phyloP scores from a whole-genome alignment of 306 rosid genomes.

The Quercus variabilis region DNA sequence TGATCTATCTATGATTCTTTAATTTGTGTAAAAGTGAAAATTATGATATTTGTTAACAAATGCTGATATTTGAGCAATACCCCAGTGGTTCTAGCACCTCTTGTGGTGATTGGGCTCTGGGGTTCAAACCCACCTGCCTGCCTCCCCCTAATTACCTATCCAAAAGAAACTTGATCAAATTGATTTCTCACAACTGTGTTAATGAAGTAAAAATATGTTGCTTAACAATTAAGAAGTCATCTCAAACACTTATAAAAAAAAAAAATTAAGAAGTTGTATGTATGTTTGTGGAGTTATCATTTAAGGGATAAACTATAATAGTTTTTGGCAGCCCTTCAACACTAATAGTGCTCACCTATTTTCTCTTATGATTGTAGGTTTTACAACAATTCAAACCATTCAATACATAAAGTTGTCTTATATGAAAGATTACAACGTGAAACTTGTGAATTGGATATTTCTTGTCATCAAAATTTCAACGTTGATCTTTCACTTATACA shows the following conservation, averaged over 20 bases:
- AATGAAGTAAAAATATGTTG: background rate
- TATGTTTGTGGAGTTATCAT: background rate
- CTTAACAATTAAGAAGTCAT: conserved; percentile 12
- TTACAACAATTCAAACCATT: background rate
- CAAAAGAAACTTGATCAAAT: background rate
- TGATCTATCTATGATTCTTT: background rate
- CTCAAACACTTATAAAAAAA: too few species aligned
- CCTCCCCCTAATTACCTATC: too few species aligned
- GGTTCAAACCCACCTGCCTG: too few species aligned
- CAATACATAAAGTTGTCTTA: background rate
- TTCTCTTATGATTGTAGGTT: background rate
- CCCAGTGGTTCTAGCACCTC: too few species aligned
- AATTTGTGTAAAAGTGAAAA: background rate
- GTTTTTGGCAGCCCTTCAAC: background rate
- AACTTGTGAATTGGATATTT: background rate
- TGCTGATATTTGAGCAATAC: too few species aligned
- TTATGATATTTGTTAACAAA: background rate
- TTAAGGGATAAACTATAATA: background rate
- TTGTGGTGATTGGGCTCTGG: too few species aligned
- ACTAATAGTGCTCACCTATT: background rate
- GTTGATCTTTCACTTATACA: background rate
- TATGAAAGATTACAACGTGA: background rate
- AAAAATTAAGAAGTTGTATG: conserved; percentile 13
- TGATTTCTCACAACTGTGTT: background rate
- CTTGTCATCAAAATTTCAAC: background rate